Base-by-base conservation (phyloP, 768 basidiomycete species). In the Calocera viscosa region DNA sequence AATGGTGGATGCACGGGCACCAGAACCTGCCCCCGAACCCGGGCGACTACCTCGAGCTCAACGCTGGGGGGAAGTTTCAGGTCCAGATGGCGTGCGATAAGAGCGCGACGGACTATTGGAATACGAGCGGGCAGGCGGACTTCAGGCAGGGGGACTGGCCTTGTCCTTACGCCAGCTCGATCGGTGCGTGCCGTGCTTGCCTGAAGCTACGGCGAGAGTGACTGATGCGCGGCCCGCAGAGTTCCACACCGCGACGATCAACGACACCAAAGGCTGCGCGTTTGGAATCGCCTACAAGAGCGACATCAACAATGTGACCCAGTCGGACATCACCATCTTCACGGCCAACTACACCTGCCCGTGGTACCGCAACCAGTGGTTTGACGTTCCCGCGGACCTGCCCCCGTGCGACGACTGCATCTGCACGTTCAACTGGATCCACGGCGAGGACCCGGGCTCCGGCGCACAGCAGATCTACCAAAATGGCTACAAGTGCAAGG, bases 261-360 rank as follows among this genome's bases (percentile, higher is more conserved):
- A 79, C 66, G 86, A 86, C 70, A 74, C 85, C 38, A 81, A 79
- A 63, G 86, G 87, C 14, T 89, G 87, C 72, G 83, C 82, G 0
- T 77, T 92, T 34, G 88, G 83, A 0, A 90, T 92, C 69, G 82
- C 87, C 19, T 90, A 92, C 77, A 85, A 88, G 73, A 82, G 75
- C 69, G 78, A 90, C 70, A 82, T 80, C 0, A 75, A 73, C 0
- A 70, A 80, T 0, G 81, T 91, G 7, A 74, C 84, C 71, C 88
- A 88, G 0, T 82, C 80, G 49, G 87, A 90, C 75, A 86, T 90
- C 71, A 81, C 84, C 0, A 77, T 90, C 14, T 90, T 90, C 74
- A 86, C 84, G 66, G 82, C 88, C 14, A 89, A 90, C 72, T 86
- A 87, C 60, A 86, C 84, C 0, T 89, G 88, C 69, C 88, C 89